Percentiles rank a stretch among this genome's conserved stretches.
phyloP scores from a whole-genome alignment of 2,329 filamentous ascomycete genomes.

The Colletotrichum falcatum region DNA sequence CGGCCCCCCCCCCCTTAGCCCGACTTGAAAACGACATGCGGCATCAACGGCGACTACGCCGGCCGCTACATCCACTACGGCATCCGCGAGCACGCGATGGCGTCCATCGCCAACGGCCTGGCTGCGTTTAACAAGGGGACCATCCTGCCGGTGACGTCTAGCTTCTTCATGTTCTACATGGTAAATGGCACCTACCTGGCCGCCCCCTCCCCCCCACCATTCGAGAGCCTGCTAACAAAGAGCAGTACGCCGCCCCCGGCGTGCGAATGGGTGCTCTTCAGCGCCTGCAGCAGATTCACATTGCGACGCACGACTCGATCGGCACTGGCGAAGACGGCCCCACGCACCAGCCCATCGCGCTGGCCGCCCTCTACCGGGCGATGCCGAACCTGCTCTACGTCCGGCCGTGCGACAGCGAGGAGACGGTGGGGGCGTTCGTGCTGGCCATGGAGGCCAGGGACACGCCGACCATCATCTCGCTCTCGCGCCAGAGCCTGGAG shows the following conservation, averaged over 20 bases:
- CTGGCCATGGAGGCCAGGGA: conserved; percentile 57
- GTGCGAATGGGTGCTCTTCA: conserved; percentile 72
- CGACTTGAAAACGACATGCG: conserved; percentile 54
- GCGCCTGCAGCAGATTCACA: conserved; percentile 66
- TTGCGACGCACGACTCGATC: conserved; percentile 72
- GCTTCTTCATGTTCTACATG: conserved; percentile 74
- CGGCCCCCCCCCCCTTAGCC: conserved; percentile 44
- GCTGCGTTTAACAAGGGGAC: conserved; percentile 68
- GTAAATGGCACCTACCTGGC: conserved; percentile 43
- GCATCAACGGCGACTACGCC: conserved; percentile 65
- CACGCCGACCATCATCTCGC: conserved; percentile 61
- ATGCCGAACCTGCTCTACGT: conserved; percentile 74
- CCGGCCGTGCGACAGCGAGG: conserved; percentile 69
- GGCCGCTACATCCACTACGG: conserved; percentile 71
- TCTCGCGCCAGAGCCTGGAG: conserved; percentile 57
- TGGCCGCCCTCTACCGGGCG: conserved; percentile 68
- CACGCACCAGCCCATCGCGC: conserved; percentile 71
- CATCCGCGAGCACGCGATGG: conserved; percentile 73
- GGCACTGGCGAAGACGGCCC: conserved; percentile 71
- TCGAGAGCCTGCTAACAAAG: conserved; percentile 1
- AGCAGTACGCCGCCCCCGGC: conserved; percentile 64
- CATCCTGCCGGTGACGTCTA: conserved; percentile 68
- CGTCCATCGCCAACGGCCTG: conserved; percentile 67
- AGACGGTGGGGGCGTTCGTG: conserved; percentile 66
- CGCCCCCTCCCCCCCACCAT: no score